phyloP scores from a whole-genome alignment of 2,329 filamentous ascomycete genomes.

The Sporothrix variecibatus region DNA sequence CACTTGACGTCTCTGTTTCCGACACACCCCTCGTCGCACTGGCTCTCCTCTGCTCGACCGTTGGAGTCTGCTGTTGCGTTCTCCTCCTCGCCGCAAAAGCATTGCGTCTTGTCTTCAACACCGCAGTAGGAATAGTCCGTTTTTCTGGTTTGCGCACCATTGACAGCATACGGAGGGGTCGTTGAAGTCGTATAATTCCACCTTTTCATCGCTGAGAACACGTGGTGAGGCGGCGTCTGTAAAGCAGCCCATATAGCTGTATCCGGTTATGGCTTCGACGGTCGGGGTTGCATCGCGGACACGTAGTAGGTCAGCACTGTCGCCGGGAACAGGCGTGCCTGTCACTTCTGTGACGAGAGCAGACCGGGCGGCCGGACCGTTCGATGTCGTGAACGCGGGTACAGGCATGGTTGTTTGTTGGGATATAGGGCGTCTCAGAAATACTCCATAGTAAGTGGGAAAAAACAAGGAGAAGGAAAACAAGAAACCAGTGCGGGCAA shows the following conservation, averaged over 20 bases:
- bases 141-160: neutral
- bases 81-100: neutral
- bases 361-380: neutral
- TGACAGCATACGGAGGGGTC: neutral
- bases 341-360: neutral
- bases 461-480: neutral
- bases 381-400: neutral
- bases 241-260: conserved; percentile 10
- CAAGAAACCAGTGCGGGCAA: no score
- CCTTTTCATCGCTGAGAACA: neutral
- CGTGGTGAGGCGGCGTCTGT: neutral
- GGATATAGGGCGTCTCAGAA: no score
- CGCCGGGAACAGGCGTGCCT: neutral
- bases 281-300: neutral
- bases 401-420: neutral
- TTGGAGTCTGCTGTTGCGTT: neutral
- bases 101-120: neutral
- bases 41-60: neutral
- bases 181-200: neutral
- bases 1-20: neutral
- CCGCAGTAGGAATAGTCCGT: neutral
- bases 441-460: no score
- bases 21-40: neutral
- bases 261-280: neutral
- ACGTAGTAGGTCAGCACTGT: neutral